phyloP scores from a whole-genome alignment of 2,329 filamentous ascomycete genomes.

The Sporothrix protearum region DNA sequence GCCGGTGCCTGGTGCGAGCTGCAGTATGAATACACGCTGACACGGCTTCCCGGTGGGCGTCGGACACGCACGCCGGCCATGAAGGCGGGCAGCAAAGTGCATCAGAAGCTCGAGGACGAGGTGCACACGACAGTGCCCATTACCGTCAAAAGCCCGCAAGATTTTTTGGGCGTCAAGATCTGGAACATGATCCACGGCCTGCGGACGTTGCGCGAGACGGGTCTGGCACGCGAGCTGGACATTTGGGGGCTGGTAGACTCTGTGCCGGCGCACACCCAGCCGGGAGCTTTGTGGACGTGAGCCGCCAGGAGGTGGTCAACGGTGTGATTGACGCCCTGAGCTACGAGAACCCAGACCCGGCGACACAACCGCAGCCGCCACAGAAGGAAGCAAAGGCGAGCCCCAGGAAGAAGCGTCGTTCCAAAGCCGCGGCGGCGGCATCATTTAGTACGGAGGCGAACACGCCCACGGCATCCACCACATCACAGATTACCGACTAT shows the following conservation, averaged over 20 bases:
- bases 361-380: background rate
- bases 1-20: slow-evolving; percentile 94
- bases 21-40: slow-evolving; percentile 86
- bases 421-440: background rate
- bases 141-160: slow-evolving; percentile 70
- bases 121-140: slow-evolving; percentile 75
- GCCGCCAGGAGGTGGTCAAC: slow-evolving; percentile 64
- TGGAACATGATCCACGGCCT: slow-evolving; percentile 92
- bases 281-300: background rate
- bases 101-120: slow-evolving; percentile 79
- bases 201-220: slow-evolving; percentile 65
- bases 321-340: slow-evolving; percentile 87
- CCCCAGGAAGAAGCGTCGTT: slow-evolving; percentile 1
- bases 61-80: slow-evolving; percentile 77
- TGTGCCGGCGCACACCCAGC: too few species aligned
- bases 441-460: background rate
- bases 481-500: slow-evolving; percentile 28
- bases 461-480: too few species aligned
- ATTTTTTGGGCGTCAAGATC: slow-evolving; percentile 73
- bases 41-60: slow-evolving; percentile 64
- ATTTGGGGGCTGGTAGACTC: slow-evolving; percentile 77
- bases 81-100: slow-evolving; percentile 74
- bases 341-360: slow-evolving; percentile 69
- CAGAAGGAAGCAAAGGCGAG: background rate
- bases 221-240: slow-evolving; percentile 71